phyloP scores from a whole-genome alignment of 164 flowering plant species.

The Platanus orientalis region DNA sequence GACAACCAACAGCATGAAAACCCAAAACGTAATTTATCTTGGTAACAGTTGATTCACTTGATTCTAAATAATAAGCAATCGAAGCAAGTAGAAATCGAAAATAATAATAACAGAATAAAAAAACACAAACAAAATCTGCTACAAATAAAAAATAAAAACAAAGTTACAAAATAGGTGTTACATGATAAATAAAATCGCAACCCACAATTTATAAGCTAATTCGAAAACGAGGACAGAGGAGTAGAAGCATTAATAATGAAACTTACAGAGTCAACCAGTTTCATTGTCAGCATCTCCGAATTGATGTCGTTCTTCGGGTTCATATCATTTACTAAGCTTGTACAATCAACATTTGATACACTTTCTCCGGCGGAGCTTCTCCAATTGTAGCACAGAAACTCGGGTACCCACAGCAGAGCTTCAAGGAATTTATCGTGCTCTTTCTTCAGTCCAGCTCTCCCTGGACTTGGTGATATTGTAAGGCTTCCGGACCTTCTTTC shows the following conservation, averaged over 20 bases:
- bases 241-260: too few species aligned
- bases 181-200: neutral
- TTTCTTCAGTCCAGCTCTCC: constrained; percentile 91
- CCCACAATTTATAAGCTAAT: neutral
- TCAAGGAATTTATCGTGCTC: constrained; percentile 94
- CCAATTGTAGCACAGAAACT: too few species aligned
- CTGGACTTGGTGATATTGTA: constrained; percentile 55
- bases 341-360: too few species aligned
- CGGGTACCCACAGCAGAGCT: constrained; percentile 71
- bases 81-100: neutral
- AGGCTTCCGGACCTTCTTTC: constrained; percentile 78
- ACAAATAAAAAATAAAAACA: too few species aligned
- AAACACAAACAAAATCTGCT: neutral
- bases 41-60: neutral
- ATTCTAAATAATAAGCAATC: neutral
- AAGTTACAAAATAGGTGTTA: too few species aligned
- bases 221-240: neutral
- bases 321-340: too few species aligned
- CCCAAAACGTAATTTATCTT: neutral
- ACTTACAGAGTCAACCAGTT: neutral
- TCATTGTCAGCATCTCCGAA: too few species aligned
- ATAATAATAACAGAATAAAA: too few species aligned
- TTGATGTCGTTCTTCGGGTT: too few species aligned
- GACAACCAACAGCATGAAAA: too few species aligned
- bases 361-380: too few species aligned